Percentiles rank a stretch among this genome's conserved stretches.
phyloP scores from a whole-genome alignment of 441 rosid species.

The Macaranga tanarius region DNA sequence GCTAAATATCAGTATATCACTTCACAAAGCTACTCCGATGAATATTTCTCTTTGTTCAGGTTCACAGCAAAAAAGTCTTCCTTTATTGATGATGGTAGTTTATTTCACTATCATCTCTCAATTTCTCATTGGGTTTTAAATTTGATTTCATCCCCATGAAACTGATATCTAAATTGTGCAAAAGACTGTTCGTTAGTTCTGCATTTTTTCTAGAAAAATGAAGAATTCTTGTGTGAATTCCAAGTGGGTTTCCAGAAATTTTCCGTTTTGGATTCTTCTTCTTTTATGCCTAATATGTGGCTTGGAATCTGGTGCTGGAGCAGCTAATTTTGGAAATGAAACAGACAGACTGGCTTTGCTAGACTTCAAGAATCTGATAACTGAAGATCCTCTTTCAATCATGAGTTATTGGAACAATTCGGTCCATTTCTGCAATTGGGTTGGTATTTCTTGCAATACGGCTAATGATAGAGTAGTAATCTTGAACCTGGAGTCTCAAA shows the following conservation, averaged over 20 bases:
- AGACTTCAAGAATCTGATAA: conserved; percentile 36
- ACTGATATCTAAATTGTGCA: no score
- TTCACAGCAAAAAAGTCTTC: no score
- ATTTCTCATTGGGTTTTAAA: no score
- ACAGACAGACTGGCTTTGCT: conserved; percentile 34
- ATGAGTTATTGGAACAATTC: conserved; percentile 44
- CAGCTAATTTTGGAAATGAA: conserved; percentile 13
- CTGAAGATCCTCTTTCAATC: conserved; percentile 34
- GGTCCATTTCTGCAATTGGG: conserved; percentile 41
- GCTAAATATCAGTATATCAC: no score
- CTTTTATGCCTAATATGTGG: conserved; percentile 3
- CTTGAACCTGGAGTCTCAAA: conserved; percentile 31
- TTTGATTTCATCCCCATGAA: no score
- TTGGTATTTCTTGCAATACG: conserved; percentile 37
- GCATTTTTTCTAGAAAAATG: conserved; percentile 2
- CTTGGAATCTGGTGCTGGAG: conserved; percentile 6
- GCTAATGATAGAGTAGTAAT: conserved; percentile 27
- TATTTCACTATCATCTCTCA: no score
- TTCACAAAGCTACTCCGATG: no score
- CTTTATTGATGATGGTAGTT: no score
- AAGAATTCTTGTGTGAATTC: not conserved
- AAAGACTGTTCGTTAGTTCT: not conserved
- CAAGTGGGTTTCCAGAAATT: not conserved
- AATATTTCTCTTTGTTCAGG: no score
- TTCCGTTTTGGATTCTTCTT: conserved; percentile 5